Conservation (phyloP, 2,329 filamentous ascomycete genomes). For the Pleurostoma richardsiae region DNA sequence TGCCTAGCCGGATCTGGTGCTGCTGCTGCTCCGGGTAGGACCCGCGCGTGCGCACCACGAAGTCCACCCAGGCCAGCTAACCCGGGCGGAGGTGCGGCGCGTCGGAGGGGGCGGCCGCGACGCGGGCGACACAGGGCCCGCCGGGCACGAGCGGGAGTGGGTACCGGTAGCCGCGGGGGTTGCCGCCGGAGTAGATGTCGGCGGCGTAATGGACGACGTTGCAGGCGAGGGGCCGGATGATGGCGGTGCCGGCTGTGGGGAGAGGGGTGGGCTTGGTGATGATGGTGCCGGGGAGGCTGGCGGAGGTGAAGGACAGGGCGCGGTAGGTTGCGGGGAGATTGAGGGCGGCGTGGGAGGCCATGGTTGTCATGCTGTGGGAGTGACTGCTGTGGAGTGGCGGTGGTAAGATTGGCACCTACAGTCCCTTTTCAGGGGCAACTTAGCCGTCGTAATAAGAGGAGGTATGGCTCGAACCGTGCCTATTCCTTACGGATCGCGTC, state of each 20-base stretch:
- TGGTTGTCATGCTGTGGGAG: neutral
- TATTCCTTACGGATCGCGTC: too few relatives aligned
- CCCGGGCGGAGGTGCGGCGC: constrained; percentile 10
- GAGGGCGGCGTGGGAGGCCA: neutral
- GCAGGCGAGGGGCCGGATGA: constrained; percentile 9
- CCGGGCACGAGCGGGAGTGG: constrained; percentile 14
- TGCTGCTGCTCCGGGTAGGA: constrained; percentile 7
- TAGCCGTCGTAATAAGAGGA: too few relatives aligned
- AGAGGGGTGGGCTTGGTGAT: constrained; percentile 4
- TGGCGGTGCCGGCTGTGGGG: constrained; percentile 6
- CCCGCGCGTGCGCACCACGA: constrained; percentile 12
- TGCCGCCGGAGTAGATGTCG: constrained; percentile 8
- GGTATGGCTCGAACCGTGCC: too few relatives aligned
- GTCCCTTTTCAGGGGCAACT: too few relatives aligned
- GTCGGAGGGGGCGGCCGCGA: constrained; percentile 13
- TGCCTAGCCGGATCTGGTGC: constrained; percentile 12
- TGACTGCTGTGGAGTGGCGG: too few relatives aligned
- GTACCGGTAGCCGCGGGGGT: constrained; percentile 12
- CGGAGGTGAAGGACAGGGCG: constrained; percentile 2
- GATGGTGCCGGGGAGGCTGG: neutral
- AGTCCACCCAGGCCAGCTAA: constrained; percentile 14
- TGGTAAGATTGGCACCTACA: too few relatives aligned
- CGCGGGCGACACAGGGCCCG: constrained; percentile 9
- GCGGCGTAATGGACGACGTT: constrained; percentile 7
- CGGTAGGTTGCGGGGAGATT: constrained; percentile 1